phyloP scores from a whole-genome alignment of 148 eudicot species.

The Rheum nobile region DNA sequence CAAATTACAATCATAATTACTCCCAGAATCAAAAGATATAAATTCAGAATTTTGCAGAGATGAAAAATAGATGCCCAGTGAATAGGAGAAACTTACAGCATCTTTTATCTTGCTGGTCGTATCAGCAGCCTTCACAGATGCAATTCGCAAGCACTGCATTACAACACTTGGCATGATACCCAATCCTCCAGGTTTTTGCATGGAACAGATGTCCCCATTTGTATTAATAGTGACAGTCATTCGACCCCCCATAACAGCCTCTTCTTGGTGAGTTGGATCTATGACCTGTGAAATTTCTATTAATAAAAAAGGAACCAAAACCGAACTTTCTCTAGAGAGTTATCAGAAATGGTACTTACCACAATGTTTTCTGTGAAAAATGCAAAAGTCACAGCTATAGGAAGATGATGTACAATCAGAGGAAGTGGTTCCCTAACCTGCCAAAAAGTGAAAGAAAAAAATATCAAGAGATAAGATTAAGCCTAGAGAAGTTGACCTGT shows the following conservation, averaged over 20 bases:
- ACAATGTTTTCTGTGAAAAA: conserved; percentile 23
- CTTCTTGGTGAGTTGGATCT: conserved; percentile 79
- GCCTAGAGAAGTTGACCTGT: not conserved
- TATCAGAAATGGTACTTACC: not conserved
- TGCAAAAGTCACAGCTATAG: conserved; percentile 83
- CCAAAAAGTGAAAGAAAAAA: conserved; percentile 7
- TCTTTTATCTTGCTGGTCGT: conserved; percentile 54
- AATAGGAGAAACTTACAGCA: conserved; percentile 40
- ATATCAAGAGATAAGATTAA: not conserved
- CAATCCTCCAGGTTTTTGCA: conserved; percentile 86
- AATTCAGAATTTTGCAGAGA: not conserved
- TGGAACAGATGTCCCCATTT: conserved; percentile 81
- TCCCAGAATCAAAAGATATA: not conserved
- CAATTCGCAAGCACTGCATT: conserved; percentile 73
- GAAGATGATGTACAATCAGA: conserved; percentile 80
- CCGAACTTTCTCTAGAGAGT: not conserved
- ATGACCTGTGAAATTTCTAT: conserved; percentile 37
- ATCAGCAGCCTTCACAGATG: conserved; percentile 74
- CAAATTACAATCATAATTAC: not conserved
- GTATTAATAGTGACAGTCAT: conserved; percentile 66
- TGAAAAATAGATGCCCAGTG: not conserved
- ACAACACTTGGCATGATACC: conserved; percentile 55
- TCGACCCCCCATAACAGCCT: conserved; percentile 73
- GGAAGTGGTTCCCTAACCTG: conserved; percentile 79
- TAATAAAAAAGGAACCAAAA: not conserved